Evolutionary conservation across 768 basidiomycete genomes (phyloP).

Genomic region (Xanthoconium purpureum): DNA sequence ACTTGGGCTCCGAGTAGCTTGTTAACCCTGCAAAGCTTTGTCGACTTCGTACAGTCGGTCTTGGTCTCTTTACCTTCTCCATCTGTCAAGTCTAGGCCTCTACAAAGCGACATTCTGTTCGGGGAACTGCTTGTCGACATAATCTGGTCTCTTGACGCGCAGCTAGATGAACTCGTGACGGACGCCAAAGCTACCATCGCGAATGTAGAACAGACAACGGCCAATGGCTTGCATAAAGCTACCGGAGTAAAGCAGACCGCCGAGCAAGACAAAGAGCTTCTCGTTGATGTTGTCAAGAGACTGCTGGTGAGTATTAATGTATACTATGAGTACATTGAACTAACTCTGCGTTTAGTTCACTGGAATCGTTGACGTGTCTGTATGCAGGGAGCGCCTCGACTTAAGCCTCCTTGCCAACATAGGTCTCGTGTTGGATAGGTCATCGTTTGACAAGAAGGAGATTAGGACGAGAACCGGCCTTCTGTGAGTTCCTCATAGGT

Average conservation of each 20-base stretch:
- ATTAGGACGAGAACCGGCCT: slow-evolving; percentile 76
- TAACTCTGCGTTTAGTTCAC: slow-evolving; percentile 41
- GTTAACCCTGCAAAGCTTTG: slow-evolving; percentile 49
- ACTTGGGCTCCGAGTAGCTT: slow-evolving; percentile 51
- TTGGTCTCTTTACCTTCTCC: slow-evolving; percentile 65
- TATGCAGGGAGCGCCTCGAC: slow-evolving; percentile 77
- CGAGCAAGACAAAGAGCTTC: slow-evolving; percentile 61
- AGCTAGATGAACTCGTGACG: slow-evolving; percentile 65
- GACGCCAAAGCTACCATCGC: slow-evolving; percentile 50
- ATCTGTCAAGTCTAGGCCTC: slow-evolving; percentile 36
- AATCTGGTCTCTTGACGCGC: slow-evolving; percentile 77
- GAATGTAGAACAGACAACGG: slow-evolving; percentile 23
- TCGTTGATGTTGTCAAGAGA: slow-evolving; percentile 56
- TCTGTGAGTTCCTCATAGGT: slow-evolving; percentile 53
- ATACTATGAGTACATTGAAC: neutral
- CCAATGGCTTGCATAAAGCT: slow-evolving; percentile 28
- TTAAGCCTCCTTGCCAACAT: slow-evolving; percentile 56
- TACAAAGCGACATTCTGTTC: slow-evolving; percentile 45
- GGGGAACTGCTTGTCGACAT: slow-evolving; percentile 76
- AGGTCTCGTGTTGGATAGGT: slow-evolving; percentile 68
- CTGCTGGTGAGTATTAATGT: slow-evolving; percentile 47
- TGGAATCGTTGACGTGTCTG: slow-evolving; percentile 53
- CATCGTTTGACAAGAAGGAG: slow-evolving; percentile 71
- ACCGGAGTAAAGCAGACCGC: slow-evolving; percentile 49
- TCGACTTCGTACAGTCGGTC: slow-evolving; percentile 63